These are phyloP conservation scores for Aspergillus funiculosus DNA, from an alignment of 495 filamentous ascomycete species.

Conservation along the genomic window DNA sequence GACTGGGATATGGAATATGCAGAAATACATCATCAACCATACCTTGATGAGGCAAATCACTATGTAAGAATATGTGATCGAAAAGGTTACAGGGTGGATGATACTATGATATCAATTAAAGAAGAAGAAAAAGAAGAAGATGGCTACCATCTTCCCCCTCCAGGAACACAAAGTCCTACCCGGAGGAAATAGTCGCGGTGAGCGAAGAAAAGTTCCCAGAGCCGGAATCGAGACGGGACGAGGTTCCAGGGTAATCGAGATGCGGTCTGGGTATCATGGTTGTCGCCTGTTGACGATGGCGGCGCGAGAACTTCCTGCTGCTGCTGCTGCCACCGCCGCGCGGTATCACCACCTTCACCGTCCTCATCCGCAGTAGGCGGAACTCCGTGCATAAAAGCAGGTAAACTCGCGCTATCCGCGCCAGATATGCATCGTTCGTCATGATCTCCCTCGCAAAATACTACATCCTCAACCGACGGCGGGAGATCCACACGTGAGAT, in stretches of 20 bases:
- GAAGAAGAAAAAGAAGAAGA: background rate
- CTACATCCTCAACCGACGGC: constrained; percentile 61
- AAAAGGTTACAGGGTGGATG: background rate
- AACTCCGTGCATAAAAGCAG: background rate
- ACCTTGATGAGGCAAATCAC: background rate
- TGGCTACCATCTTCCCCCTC: constrained; percentile 38
- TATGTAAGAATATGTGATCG: background rate
- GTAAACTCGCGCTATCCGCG: constrained; percentile 26
- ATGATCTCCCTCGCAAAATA: constrained; percentile 60
- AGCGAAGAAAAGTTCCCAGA: constrained; percentile 90
- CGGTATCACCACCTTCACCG: background rate
- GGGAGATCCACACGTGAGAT: constrained; percentile 66
- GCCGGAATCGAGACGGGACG: constrained; percentile 59
- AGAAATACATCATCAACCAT: no score
- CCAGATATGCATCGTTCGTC: constrained; percentile 68
- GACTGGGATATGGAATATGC: background rate
- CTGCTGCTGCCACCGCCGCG: no score
- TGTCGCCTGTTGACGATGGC: constrained; percentile 3
- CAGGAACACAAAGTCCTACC: constrained; percentile 82
- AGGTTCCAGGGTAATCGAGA: constrained; percentile 30
- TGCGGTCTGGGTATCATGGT: constrained; percentile 19
- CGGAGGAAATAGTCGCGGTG: constrained; percentile 97
- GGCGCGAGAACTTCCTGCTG: constrained; percentile 7
- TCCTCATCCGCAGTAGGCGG: background rate
- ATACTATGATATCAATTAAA: no score